These are phyloP conservation scores for Pulveroboletus ravenelii DNA, from an alignment of 768 basidiomycete genomes.

Conservation along the genomic window DNA sequence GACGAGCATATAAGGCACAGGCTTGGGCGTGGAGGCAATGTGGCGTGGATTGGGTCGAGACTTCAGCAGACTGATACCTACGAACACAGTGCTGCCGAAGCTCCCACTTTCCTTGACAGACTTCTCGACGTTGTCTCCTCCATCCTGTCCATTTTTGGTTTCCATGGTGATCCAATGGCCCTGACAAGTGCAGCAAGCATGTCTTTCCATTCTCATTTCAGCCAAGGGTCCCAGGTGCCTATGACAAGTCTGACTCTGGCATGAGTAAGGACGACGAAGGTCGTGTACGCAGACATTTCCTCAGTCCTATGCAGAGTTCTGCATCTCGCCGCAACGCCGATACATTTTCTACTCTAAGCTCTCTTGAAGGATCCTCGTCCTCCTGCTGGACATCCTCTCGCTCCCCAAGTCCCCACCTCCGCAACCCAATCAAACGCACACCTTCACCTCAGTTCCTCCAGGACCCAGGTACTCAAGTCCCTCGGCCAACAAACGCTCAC, in stretches of 20 bases:
- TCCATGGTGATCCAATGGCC: conserved; percentile 1
- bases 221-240: conserved; percentile 19
- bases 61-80: conserved; percentile 1
- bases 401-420: conserved; percentile 20
- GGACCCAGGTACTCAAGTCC: neutral
- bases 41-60: conserved; percentile 17
- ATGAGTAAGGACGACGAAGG: neutral
- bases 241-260: conserved; percentile 14
- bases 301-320: neutral
- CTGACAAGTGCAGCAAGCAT: neutral
- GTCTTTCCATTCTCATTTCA: neutral
- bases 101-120: conserved; percentile 13
- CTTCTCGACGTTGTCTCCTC: conserved; percentile 17
- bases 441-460: conserved; percentile 32
- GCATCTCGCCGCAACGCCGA: conserved; percentile 27
- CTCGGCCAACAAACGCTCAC: neutral
- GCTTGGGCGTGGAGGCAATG: neutral
- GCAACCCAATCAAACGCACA: conserved; percentile 25
- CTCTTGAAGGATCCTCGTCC: conserved; percentile 35
- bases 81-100: neutral
- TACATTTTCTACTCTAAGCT: conserved; percentile 47
- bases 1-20: conserved; percentile 13
- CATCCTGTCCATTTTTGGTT: conserved; percentile 14
- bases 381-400: conserved; percentile 31
- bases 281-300: conserved; percentile 1